Evolutionary conservation across 1,284 basidiomycete genomes (phyloP).

Genomic region (Marasmius fiardii): DNA sequence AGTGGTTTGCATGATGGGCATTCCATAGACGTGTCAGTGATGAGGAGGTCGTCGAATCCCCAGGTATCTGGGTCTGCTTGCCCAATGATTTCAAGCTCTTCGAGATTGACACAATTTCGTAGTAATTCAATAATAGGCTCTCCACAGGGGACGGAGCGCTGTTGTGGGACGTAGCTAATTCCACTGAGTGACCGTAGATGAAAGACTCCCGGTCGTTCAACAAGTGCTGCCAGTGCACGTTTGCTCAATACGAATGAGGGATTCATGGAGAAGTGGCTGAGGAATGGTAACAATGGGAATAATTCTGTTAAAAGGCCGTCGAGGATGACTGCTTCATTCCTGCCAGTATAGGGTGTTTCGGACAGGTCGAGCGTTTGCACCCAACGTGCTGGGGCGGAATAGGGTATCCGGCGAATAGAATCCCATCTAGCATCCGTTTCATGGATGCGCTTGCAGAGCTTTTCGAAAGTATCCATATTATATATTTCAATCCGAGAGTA

Average conservation of each 20-base stretch:
- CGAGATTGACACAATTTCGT: slow-evolving; percentile 52
- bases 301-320: slow-evolving; percentile 61
- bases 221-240: slow-evolving; percentile 52
- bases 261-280: slow-evolving; percentile 58
- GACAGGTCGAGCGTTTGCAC: slow-evolving; percentile 72
- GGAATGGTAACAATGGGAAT: slow-evolving; percentile 70
- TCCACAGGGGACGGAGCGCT: slow-evolving; percentile 12
- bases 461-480: slow-evolving; percentile 45
- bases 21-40: neutral
- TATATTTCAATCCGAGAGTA: slow-evolving; percentile 56
- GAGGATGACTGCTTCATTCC: slow-evolving; percentile 44
- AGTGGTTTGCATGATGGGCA: slow-evolving; percentile 34
- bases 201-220: slow-evolving; percentile 46
- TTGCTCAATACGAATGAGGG: slow-evolving; percentile 60
- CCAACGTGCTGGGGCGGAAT: slow-evolving; percentile 83
- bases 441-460: slow-evolving; percentile 53
- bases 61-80: slow-evolving; percentile 41
- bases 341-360: slow-evolving; percentile 39
- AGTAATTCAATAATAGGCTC: slow-evolving; percentile 58
- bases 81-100: slow-evolving; percentile 64
- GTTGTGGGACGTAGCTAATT: slow-evolving; percentile 46
- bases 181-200: slow-evolving; percentile 62
- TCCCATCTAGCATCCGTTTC: slow-evolving; percentile 78
- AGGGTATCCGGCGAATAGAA: slow-evolving; percentile 78
- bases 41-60: slow-evolving; percentile 6